These are phyloP conservation scores for Aspergillus conjunctus DNA, from an alignment of 495 filamentous ascomycete genomes.

Conservation along the genomic window DNA sequence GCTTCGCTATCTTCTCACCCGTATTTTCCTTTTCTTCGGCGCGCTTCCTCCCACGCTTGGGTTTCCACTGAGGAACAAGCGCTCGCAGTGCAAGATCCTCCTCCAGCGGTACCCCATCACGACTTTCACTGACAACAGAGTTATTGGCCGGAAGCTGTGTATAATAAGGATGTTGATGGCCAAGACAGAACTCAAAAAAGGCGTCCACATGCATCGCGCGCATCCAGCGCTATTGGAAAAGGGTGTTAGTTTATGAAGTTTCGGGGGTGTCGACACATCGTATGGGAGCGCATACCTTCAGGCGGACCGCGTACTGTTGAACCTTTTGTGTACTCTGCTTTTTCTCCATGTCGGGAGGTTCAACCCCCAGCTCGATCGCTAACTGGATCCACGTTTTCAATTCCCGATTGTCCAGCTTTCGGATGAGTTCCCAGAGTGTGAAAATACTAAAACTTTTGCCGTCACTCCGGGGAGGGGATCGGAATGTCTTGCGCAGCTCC, in stretches of 20 bases:
- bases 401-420: conserved; percentile 79
- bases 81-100: conserved; percentile 92
- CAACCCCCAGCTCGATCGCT: conserved; percentile 86
- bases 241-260: conserved; percentile 10
- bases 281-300: conserved; percentile 67
- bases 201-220: conserved; percentile 96
- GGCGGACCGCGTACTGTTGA: conserved; percentile 91
- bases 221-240: conserved; percentile 79
- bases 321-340: conserved; percentile 96
- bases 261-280: neutral
- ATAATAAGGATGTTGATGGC: conserved; percentile 81
- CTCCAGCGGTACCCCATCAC: conserved; percentile 86
- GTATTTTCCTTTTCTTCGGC: conserved; percentile 72
- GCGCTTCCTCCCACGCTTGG: conserved; percentile 83
- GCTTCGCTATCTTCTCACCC: conserved; percentile 57
- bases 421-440: conserved; percentile 79
- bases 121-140: conserved; percentile 62
- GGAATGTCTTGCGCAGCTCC: conserved; percentile 78
- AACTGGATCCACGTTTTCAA: conserved; percentile 96
- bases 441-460: conserved; percentile 89
- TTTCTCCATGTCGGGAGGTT: conserved; percentile 79
- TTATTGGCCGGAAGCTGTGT: conserved; percentile 70
- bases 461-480: conserved; percentile 84
- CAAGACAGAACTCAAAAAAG: conserved; percentile 89
- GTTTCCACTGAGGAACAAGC: conserved; percentile 84